phyloP scores from a whole-genome alignment of 345 rosid species.

The Euphorbia tirucalli region DNA sequence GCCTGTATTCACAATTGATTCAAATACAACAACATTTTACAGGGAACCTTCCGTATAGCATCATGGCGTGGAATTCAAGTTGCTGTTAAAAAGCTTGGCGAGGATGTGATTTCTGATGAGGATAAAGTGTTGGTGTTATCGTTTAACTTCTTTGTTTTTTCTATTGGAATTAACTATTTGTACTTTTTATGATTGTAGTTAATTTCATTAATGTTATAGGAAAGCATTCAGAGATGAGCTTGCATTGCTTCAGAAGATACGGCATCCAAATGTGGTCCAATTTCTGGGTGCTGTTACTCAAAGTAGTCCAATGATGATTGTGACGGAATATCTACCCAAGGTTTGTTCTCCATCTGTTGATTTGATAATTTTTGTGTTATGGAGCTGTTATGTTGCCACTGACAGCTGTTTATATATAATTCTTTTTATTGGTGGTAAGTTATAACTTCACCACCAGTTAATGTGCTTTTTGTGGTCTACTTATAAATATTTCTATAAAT shows the following conservation, averaged over 20 bases:
- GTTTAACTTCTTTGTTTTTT: background rate
- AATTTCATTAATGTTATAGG: conserved; percentile 42
- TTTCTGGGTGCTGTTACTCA: conserved; percentile 97
- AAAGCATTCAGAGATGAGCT: conserved; percentile 86
- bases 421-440: background rate
- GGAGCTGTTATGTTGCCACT: background rate
- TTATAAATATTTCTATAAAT: background rate
- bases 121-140: conserved; percentile 73
- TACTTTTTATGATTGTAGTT: background rate
- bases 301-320: conserved; percentile 98
- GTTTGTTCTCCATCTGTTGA: conserved; percentile 31
- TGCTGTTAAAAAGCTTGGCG: conserved; percentile 85
- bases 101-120: conserved; percentile 62
- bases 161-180: background rate
- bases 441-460: background rate
- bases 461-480: background rate
- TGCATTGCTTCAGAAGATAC: conserved; percentile 82
- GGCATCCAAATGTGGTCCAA: conserved; percentile 96
- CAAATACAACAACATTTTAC: conserved; percentile 19
- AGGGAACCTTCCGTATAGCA: conserved; percentile 83
- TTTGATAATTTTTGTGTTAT: conserved; percentile 1
- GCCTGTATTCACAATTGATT: conserved; percentile 6
- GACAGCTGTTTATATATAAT: background rate
- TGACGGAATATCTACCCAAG: conserved; percentile 87
- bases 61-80: conserved; percentile 95